These are phyloP conservation scores for Fraxinus excelsior DNA, from an alignment of 257 asterid species.

Conservation along the genomic window DNA sequence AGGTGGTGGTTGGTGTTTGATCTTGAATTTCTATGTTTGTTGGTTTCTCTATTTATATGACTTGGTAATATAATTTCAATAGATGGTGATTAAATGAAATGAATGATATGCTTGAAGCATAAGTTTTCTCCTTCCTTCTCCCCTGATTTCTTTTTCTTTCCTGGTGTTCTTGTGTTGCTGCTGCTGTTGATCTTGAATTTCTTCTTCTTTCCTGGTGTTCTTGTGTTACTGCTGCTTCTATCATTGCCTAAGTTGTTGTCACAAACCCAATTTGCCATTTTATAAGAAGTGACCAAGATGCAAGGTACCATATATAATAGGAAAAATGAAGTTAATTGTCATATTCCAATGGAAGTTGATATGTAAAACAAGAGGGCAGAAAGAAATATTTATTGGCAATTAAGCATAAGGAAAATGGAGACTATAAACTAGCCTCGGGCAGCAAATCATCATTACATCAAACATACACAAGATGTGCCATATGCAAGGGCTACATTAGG, in stretches of 20 bases:
- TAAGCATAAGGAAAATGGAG: neutral
- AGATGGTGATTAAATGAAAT: too few species aligned
- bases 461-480: neutral
- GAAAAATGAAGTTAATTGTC: neutral
- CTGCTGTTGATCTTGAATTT: too few species aligned
- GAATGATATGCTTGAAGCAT: too few species aligned
- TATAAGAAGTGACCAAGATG: neutral
- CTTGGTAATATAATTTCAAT: too few species aligned
- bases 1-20: too few species aligned
- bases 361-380: neutral
- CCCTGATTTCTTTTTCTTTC: too few species aligned
- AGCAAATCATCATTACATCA: neutral
- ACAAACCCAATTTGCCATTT: neutral
- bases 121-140: too few species aligned
- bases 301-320: neutral
- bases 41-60: too few species aligned
- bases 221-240: too few species aligned
- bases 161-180: too few species aligned
- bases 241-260: neutral
- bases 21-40: too few species aligned
- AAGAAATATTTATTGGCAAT: neutral
- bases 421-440: neutral
- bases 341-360: neutral
- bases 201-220: too few species aligned
- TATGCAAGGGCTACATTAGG: neutral